These are phyloP conservation scores for Saccharum spontaneum DNA, from an alignment of 176 grass and related monocot genomes.

Conservation along the genomic window DNA sequence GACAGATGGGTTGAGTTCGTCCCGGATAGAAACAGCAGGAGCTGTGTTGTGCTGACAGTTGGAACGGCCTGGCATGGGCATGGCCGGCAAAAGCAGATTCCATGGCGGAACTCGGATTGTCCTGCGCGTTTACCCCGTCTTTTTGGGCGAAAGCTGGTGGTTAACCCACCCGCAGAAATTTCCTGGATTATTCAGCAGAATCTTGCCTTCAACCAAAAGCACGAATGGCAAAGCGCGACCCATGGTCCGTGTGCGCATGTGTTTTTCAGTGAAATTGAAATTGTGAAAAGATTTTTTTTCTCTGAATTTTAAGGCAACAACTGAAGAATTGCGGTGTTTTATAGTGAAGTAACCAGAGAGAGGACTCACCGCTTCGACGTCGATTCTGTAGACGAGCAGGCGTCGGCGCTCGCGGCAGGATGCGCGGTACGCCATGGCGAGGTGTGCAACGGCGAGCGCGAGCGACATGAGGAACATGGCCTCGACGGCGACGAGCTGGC, in stretches of 20 bases:
- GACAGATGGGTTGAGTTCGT: background rate
- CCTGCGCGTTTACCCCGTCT: background rate
- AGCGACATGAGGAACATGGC: conserved; percentile 82
- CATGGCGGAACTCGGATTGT: conserved; percentile 1
- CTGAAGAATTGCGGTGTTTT: background rate
- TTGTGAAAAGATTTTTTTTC: background rate
- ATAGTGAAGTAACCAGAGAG: background rate
- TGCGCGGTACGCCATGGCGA: conserved; percentile 78
- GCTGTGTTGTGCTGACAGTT: background rate
- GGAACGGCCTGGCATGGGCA: background rate
- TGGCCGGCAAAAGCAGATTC: conserved; percentile 39
- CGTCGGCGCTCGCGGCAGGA: conserved; percentile 70
- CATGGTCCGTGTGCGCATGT: background rate
- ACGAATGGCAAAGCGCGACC: background rate
- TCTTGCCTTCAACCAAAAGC: background rate
- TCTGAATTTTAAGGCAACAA: background rate
- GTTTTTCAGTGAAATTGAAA: background rate
- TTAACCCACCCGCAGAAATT: background rate
- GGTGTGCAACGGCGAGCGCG: conserved; percentile 70
- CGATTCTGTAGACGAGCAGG: conserved; percentile 84
- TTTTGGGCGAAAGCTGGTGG: conserved; percentile 2
- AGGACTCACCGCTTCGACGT: conserved; percentile 76
- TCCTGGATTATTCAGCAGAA: conserved; percentile 7
- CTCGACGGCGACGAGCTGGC: conserved; percentile 53
- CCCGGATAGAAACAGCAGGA: background rate